Evolutionary conservation across 768 basidiomycete genomes (phyloP).

Genomic region (Amanita muscaria): DNA sequence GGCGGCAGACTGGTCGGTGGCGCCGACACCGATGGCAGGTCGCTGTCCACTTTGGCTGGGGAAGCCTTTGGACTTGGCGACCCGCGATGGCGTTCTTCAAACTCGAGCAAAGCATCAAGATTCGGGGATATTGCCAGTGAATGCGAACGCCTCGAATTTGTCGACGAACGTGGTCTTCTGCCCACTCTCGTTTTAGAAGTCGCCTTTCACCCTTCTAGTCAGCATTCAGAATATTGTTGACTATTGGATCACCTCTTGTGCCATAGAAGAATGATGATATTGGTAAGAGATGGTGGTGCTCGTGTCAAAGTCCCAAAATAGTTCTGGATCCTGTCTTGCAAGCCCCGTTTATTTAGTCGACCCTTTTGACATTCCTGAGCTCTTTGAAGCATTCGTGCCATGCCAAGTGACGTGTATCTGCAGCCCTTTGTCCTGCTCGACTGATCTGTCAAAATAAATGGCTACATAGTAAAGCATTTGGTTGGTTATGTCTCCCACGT

Average conservation of each 20-base stretch:
- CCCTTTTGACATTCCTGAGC: too few relatives aligned
- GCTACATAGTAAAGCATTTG: too few relatives aligned
- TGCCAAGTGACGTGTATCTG: too few relatives aligned
- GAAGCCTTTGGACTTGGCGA: slow-evolving; percentile 1
- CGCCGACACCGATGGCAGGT: slow-evolving; percentile 3
- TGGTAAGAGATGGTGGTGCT: slow-evolving; percentile 1
- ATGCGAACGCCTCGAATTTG: slow-evolving; percentile 9
- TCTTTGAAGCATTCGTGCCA: too few relatives aligned
- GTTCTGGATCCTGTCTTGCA: too few relatives aligned
- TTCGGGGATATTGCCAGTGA: slow-evolving; percentile 48
- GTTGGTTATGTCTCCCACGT: too few relatives aligned
- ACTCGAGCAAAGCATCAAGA: slow-evolving; percentile 49
- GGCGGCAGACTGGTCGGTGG: slow-evolving; percentile 51
- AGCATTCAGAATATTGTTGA: neutral
- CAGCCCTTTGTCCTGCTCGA: too few relatives aligned
- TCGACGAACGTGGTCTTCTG: neutral
- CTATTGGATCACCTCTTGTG: neutral
- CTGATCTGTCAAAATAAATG: too few relatives aligned
- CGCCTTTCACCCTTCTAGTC: neutral
- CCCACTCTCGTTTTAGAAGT: neutral
- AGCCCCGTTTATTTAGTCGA: too few relatives aligned
- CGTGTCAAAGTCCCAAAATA: too few relatives aligned
- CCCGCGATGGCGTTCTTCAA: slow-evolving; percentile 41
- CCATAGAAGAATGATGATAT: neutral
- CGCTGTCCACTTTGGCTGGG: slow-evolving; percentile 3